Evolutionary conservation across 78 protist species (phyloP), one percentile per base, ranked within the genome.

Genomic region (Speleostelium caveatum): DNA sequence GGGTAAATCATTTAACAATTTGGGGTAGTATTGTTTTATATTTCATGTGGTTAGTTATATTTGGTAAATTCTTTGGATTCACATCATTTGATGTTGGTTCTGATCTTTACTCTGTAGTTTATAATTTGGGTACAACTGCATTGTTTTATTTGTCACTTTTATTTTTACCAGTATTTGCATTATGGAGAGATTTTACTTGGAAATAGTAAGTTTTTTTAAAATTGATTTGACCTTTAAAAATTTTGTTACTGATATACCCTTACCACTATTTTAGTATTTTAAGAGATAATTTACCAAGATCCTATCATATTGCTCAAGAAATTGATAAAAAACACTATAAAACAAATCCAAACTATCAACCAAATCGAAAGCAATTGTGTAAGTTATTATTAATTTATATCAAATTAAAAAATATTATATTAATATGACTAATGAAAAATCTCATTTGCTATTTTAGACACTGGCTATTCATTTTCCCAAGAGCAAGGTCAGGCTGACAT

Each of bases 101-200:
- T 36, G 85, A 74, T 38, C 33, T 74, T 36, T 74, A 38, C 45
- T 19, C 32, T 26, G 42, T 79, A 14, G 24, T 79, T 35, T 79
- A 63, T 59, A 51, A 36, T 63, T 10, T 59, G n/a, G 75, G 75
- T 12, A 21, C 10, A n/a, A 24, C 73, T 4, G 38, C 80, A 2
- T 1, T 53, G 8, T 86, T 71, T 49, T 86, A 86, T 36, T 51
- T 86, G 17, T 19, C 66, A 10, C 12, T 74, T 21, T 1, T 86
- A 3, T 1, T 62, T 26, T 80, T 75, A 2, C 85, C 75, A 10
- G 24, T 86, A 16, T 45, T 86, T 2, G 72, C 76, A 39, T 39
- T 86, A 30, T 86, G 53, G 68, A 72, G 93, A 73, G 93, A 86
- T 60, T 60, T 60, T 19, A 26, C 75, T 24, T 86, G 93, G 93